These are phyloP conservation scores for Neoscytalidium dimidiatum DNA, from an alignment of 2,329 filamentous ascomycete species.

Conservation along the genomic window DNA sequence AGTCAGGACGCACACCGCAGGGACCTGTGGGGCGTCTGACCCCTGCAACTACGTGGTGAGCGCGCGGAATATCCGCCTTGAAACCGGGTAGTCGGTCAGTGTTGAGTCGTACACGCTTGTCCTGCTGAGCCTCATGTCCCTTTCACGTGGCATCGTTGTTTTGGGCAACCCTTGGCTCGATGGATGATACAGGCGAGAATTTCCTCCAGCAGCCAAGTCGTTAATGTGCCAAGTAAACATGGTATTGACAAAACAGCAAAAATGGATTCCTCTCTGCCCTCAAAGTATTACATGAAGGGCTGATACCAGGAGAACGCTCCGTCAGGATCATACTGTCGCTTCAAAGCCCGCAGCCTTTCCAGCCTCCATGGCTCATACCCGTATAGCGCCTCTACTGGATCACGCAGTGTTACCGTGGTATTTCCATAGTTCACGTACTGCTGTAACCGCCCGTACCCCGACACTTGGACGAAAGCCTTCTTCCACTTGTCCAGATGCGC, in stretches of 20 bases:
- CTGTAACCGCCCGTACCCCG: slow-evolving; percentile 26
- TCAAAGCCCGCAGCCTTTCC: slow-evolving; percentile 32
- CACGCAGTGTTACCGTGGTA: slow-evolving; percentile 30
- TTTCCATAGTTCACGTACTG: slow-evolving; percentile 36
- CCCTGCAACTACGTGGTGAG: background rate
- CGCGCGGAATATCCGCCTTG: background rate
- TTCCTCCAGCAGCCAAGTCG: background rate
- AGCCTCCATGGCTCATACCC: slow-evolving; percentile 36
- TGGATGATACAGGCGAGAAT: background rate
- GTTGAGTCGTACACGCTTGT: background rate
- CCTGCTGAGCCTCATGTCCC: background rate
- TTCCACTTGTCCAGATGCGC: slow-evolving; percentile 22
- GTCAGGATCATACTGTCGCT: slow-evolving; percentile 36
- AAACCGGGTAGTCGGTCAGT: background rate
- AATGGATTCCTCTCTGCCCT: too few species aligned
- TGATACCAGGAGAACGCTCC: slow-evolving; percentile 34
- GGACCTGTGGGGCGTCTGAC: background rate
- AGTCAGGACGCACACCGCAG: background rate
- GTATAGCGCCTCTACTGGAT: slow-evolving; percentile 32
- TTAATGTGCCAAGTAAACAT: too few species aligned
- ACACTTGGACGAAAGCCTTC: slow-evolving; percentile 26
- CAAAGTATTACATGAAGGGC: slow-evolving; percentile 23
- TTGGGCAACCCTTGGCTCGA: background rate
- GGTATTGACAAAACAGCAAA: too few species aligned
- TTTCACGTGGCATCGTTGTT: background rate